These are phyloP conservation scores for Candida dajiaensis DNA, from an alignment of 805 yeast species.

Conservation along the genomic window DNA sequence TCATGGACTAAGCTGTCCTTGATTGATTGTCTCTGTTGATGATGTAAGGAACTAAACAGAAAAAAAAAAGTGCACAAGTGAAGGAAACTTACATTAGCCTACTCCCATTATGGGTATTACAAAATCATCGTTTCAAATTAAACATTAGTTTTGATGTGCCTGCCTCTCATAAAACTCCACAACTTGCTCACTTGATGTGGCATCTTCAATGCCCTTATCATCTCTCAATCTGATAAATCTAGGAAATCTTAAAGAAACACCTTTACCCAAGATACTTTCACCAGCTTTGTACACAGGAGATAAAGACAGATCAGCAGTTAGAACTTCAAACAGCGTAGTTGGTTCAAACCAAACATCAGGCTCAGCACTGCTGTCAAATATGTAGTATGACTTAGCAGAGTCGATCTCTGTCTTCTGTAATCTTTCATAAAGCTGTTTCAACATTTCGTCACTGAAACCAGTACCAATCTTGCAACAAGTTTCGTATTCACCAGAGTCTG, in stretches of 20 bases:
- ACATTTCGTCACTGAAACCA: slow-evolving; percentile 85
- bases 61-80: too few relatives aligned
- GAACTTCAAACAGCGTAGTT: slow-evolving; percentile 72
- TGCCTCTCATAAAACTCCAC: slow-evolving; percentile 80
- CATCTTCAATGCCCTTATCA: slow-evolving; percentile 81
- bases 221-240: slow-evolving; percentile 79
- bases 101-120: too few relatives aligned
- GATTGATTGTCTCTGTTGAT: too few relatives aligned
- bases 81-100: too few relatives aligned
- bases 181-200: slow-evolving; percentile 79
- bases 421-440: slow-evolving; percentile 51
- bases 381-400: slow-evolving; percentile 60
- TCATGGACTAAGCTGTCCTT: too few relatives aligned
- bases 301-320: slow-evolving; percentile 84
- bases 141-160: slow-evolving; percentile 17
- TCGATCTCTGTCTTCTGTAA: slow-evolving; percentile 63
- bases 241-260: slow-evolving; percentile 85
- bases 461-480: slow-evolving; percentile 97
- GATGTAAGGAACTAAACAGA: too few relatives aligned
- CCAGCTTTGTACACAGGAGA: slow-evolving; percentile 91
- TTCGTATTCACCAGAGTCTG: slow-evolving; percentile 88
- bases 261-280: slow-evolving; percentile 62
- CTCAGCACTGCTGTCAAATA: slow-evolving; percentile 63
- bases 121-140: too few relatives aligned
- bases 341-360: slow-evolving; percentile 98